Base-by-base conservation (phyloP, 2,329 filamentous ascomycete genomes). In the Cladosporium velox region DNA sequence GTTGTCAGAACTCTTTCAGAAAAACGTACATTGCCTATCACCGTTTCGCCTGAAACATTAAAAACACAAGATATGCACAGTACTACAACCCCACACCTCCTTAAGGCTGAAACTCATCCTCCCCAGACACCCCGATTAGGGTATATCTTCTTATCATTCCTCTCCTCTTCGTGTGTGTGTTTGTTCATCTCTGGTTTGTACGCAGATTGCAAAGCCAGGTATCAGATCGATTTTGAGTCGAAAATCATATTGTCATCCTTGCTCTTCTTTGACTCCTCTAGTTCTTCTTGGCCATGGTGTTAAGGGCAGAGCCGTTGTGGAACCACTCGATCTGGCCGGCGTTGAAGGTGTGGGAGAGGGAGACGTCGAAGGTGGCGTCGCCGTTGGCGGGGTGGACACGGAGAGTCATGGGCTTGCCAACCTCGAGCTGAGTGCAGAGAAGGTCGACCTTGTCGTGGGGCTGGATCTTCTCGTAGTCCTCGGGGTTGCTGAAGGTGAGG, bases 241-340 rank as follows among this genome's bases (percentile, higher is more conserved):
- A 55, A 47, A 24, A 54, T 44, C 61, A 32, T 34, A 3, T 21
- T 52, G 47, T 47, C 6, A 28, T 64, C 61, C 61, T 44, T 64
- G 61, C 61, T 64, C 61, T 64, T 64, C 61, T 64, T 61, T 44
- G 18, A 32, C 26, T 47, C 30, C 49, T 35, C 32, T 64, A 55
- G 26, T 34, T n/a, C 49, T 74, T 68, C 88, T 95, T 96, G 73
- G 94, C 93, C 94, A 99, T 99, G 75, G 93, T 97, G 89, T 99
- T 99, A 72, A 99, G 86, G 65, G 95, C 95, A 77, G 90, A 93
- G 72, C 95, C 95, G 81, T 98, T 96, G 87, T 93, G 93, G 88
- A 99, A 99, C 95, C 95, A 99, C 84, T 97, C 91, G 70, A 99
- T 90, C 85, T 99, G 95, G 74, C 91, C 88, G 80, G 92, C 92